Evolutionary conservation across 2,329 filamentous ascomycete species (phyloP).

Genomic region (Fusarium sp.): DNA sequence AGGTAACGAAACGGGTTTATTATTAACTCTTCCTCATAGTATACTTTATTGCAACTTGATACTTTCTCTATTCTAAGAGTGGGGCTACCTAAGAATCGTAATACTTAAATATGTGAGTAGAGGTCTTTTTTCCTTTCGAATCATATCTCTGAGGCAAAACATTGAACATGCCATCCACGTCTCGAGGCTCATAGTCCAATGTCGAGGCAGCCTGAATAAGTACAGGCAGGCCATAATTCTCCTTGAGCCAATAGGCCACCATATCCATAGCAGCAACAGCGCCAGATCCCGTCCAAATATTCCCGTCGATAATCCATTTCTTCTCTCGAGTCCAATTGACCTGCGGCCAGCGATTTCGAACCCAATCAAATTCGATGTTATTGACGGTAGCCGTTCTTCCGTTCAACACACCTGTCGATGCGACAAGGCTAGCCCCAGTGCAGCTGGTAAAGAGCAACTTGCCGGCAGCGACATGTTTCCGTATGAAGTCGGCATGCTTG

Average conservation of each 20-base stretch:
- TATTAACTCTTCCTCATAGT: neutral
- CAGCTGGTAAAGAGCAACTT: neutral
- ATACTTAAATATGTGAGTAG: neutral
- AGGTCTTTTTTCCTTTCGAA: neutral
- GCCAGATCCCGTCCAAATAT: neutral
- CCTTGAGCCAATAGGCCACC: neutral
- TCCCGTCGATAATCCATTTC: neutral
- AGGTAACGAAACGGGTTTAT: neutral
- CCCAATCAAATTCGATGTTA: neutral
- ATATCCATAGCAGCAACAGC: constrained; percentile 1
- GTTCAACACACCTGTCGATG: neutral
- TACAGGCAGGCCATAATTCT: neutral
- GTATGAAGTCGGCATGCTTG: neutral
- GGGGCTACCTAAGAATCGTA: neutral
- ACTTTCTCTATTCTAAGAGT: rapidly evolving
- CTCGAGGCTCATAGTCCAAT: neutral
- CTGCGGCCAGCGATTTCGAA: neutral
- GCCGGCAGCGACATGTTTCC: neutral
- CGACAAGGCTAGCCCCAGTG: neutral
- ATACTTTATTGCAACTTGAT: too few species aligned
- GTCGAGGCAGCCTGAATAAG: neutral
- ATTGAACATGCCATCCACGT: neutral
- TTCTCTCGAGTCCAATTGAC: neutral
- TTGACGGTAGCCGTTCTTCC: neutral
- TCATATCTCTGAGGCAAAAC: neutral